Evolutionary conservation across 2,329 filamentous ascomycete species (phyloP).

Genomic region (Penicillium sp.): DNA sequence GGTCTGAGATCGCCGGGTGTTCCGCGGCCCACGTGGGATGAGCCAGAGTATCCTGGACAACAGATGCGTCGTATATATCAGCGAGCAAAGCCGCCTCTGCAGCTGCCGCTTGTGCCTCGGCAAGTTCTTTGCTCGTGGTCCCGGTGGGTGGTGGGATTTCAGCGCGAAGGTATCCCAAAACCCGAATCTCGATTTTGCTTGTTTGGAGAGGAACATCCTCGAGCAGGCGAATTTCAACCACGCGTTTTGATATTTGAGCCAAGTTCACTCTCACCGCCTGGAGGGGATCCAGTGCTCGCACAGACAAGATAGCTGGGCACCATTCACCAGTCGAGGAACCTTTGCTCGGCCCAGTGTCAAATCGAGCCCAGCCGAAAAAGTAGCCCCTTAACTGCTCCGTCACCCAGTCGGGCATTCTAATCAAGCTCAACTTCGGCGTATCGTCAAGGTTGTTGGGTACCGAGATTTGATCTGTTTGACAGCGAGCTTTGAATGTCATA

Average conservation of each 20-base stretch:
- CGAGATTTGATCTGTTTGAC: neutral
- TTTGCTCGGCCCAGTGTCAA: constrained; percentile 32
- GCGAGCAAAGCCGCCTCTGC: constrained; percentile 39
- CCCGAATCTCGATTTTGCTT: constrained; percentile 53
- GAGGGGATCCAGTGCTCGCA: constrained; percentile 47
- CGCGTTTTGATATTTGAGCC: constrained; percentile 52
- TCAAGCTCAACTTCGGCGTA: constrained; percentile 57
- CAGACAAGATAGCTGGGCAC: constrained; percentile 60
- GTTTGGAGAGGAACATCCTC: constrained; percentile 26
- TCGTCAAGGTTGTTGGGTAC: constrained; percentile 51
- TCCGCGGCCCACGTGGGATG: constrained; percentile 43
- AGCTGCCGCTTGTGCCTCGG: constrained; percentile 37
- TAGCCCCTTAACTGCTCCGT: constrained; percentile 58
- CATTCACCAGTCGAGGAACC: constrained; percentile 48
- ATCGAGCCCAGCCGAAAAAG: constrained; percentile 64
- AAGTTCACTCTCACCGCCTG: constrained; percentile 50
- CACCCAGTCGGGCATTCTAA: constrained; percentile 54
- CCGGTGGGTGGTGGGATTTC: constrained; percentile 24
- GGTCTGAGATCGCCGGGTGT: constrained; percentile 4
- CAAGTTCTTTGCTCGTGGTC: constrained; percentile 24
- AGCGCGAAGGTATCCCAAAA: constrained; percentile 62
- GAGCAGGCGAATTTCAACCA: constrained; percentile 39
- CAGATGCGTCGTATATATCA: constrained; percentile 41
- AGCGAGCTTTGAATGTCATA: constrained; percentile 29
- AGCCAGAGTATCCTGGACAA: constrained; percentile 39